phyloP scores from a whole-genome alignment of 352 stramenopile species.

The Phytophthora aleatoria region DNA sequence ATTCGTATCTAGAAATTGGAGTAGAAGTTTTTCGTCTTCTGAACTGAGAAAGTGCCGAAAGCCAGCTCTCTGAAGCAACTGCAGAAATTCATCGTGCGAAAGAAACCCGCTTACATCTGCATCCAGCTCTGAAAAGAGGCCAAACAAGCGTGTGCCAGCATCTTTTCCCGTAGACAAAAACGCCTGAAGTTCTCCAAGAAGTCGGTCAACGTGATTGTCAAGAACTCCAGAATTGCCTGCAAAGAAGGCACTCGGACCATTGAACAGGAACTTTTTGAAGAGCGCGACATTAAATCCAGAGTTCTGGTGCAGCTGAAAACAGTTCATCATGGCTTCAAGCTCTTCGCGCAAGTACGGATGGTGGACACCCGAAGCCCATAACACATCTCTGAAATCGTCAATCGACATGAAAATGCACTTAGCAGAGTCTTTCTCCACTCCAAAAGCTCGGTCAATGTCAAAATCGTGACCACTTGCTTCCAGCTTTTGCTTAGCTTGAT shows the following conservation, averaged over 20 bases:
- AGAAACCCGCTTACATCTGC: slow-evolving; percentile 57
- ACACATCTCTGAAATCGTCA: slow-evolving; percentile 73
- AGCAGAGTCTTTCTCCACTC: slow-evolving; percentile 41
- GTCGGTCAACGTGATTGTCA: slow-evolving; percentile 57
- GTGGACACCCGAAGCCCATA: slow-evolving; percentile 65
- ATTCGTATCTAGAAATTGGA: slow-evolving; percentile 75
- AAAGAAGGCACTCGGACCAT: slow-evolving; percentile 56
- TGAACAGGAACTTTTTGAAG: slow-evolving; percentile 62
- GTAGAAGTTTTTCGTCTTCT: slow-evolving; percentile 68
- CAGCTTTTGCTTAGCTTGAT: slow-evolving; percentile 28
- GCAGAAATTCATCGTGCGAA: slow-evolving; percentile 66
- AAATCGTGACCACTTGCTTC: slow-evolving; percentile 39
- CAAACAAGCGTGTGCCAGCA: slow-evolving; percentile 44
- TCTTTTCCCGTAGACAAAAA: slow-evolving; percentile 68
- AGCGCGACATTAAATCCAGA: slow-evolving; percentile 54
- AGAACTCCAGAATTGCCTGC: slow-evolving; percentile 42
- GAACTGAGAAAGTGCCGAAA: slow-evolving; percentile 59
- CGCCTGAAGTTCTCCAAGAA: slow-evolving; percentile 60
- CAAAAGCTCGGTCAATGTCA: slow-evolving; percentile 54
- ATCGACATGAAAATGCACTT: slow-evolving; percentile 48
- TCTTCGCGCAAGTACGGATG: slow-evolving; percentile 78
- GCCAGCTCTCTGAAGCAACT: slow-evolving; percentile 66
- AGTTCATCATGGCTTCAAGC: slow-evolving; percentile 58
- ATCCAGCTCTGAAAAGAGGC: slow-evolving; percentile 64
- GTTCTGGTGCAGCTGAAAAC: slow-evolving; percentile 49